Conservation (phyloP, 768 basidiomycete species). For the Holtermannia corniformis region DNA sequence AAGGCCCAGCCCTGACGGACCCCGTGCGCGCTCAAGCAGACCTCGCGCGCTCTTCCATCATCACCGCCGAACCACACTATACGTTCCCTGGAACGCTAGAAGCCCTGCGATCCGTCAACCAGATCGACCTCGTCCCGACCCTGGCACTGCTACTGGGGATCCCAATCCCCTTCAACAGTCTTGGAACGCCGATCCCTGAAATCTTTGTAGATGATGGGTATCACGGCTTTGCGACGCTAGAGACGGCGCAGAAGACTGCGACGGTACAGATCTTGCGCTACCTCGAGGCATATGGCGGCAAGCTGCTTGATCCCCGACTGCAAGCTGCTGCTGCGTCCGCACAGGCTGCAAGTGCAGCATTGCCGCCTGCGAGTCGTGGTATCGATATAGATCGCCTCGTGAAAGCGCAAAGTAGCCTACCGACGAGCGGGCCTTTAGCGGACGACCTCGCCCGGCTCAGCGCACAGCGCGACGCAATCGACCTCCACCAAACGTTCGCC, state of each 20-base stretch:
- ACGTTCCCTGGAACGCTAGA: slow-evolving; percentile 33
- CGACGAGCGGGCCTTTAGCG: not conserved
- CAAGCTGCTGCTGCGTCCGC: too few species aligned
- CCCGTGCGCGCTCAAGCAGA: not conserved
- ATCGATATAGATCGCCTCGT: slow-evolving; percentile 5
- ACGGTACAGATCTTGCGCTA: slow-evolving; percentile 65
- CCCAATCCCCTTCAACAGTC: slow-evolving; percentile 91
- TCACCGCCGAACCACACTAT: slow-evolving; percentile 11
- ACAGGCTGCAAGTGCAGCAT: too few species aligned
- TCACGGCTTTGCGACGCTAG: slow-evolving; percentile 39
- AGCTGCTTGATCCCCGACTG: too few species aligned
- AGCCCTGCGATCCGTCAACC: slow-evolving; percentile 60
- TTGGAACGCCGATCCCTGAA: slow-evolving; percentile 85
- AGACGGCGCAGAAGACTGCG: slow-evolving; percentile 60
- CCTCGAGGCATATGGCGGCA: slow-evolving; percentile 68
- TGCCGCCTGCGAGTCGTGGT: not conserved
- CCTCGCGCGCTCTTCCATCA: slow-evolving; percentile 1
- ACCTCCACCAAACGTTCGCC: slow-evolving; percentile 47
- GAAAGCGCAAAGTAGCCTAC: not conserved
- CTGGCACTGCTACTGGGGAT: slow-evolving; percentile 81
- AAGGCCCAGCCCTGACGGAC: slow-evolving; percentile 48
- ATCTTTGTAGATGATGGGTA: slow-evolving; percentile 50
- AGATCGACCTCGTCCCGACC: slow-evolving; percentile 87
- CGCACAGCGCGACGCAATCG: slow-evolving; percentile 15
- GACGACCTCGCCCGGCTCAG: not conserved